Conservation (phyloP, 2,329 filamentous ascomycete species). For the Emergomyces africanus region DNA sequence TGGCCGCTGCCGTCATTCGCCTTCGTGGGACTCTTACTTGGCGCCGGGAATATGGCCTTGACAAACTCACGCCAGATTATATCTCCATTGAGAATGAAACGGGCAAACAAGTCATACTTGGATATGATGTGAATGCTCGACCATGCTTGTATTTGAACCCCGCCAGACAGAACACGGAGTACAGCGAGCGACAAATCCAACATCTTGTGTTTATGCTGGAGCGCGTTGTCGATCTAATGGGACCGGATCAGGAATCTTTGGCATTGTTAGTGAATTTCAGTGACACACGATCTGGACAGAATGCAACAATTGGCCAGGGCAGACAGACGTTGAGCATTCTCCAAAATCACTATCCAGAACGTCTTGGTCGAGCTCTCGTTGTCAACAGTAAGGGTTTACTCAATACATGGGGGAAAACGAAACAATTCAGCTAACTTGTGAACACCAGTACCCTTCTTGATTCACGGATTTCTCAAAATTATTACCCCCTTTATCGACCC, state of each 20-base stretch:
- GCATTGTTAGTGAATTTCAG: slow-evolving; percentile 89
- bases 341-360: slow-evolving; percentile 91
- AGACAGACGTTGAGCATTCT: slow-evolving; percentile 80
- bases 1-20: slow-evolving; percentile 63
- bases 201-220: slow-evolving; percentile 96
- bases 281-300: slow-evolving; percentile 58
- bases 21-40: slow-evolving; percentile 69
- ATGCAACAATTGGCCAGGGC: slow-evolving; percentile 63
- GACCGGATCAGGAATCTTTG: slow-evolving; percentile 72
- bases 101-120: slow-evolving; percentile 82
- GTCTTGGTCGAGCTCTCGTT: slow-evolving; percentile 76
- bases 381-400: slow-evolving; percentile 58
- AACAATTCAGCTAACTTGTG: neutral
- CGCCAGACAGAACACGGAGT: slow-evolving; percentile 82
- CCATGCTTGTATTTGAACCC: slow-evolving; percentile 87
- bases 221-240: slow-evolving; percentile 75
- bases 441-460: slow-evolving; percentile 76
- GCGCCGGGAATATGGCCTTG: slow-evolving; percentile 80
- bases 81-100: slow-evolving; percentile 92
- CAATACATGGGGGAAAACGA: neutral
- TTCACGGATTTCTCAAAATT: slow-evolving; percentile 89
- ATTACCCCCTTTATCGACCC: slow-evolving; percentile 96
- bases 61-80: slow-evolving; percentile 62
- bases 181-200: slow-evolving; percentile 74
- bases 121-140: slow-evolving; percentile 74